phyloP scores from a whole-genome alignment of 2,329 filamentous ascomycete genomes.

The Sclerotinia nivalis region DNA sequence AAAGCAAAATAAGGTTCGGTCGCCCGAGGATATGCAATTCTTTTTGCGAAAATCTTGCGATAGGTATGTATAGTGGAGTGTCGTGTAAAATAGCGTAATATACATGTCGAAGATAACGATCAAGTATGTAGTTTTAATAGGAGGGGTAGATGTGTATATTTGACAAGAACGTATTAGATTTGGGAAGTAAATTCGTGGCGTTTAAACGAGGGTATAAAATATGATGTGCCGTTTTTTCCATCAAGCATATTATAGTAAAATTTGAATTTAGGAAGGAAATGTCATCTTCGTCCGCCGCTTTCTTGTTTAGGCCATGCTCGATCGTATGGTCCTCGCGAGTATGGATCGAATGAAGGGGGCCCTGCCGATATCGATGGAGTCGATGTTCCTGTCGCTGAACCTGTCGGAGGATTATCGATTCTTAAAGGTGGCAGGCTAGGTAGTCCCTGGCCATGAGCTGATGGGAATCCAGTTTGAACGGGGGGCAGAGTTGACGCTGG shows the following conservation, averaged over 20 bases:
- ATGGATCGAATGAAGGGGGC: slow-evolving; percentile 34
- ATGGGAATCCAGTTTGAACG: slow-evolving; percentile 32
- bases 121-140: slow-evolving; percentile 4
- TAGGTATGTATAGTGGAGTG: slow-evolving; percentile 36
- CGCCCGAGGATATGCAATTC: slow-evolving; percentile 24
- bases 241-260: slow-evolving; percentile 3
- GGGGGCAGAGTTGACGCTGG: slow-evolving; percentile 38
- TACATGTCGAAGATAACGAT: slow-evolving; percentile 28
- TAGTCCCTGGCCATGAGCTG: slow-evolving; percentile 27
- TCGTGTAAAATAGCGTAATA: slow-evolving; percentile 37
- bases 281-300: slow-evolving; percentile 28
- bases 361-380: slow-evolving; percentile 31
- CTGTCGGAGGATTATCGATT: slow-evolving; percentile 34
- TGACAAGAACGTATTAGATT: background rate
- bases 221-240: slow-evolving; percentile 23
- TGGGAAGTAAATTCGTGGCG: slow-evolving; percentile 10
- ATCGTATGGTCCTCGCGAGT: slow-evolving; percentile 33
- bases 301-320: slow-evolving; percentile 37
- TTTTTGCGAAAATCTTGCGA: slow-evolving; percentile 25
- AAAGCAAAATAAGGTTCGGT: slow-evolving; percentile 22
- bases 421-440: slow-evolving; percentile 39
- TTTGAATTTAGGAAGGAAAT: background rate
- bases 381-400: slow-evolving; percentile 22
- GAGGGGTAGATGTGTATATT: background rate
- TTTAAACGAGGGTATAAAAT: slow-evolving; percentile 7